Evolutionary conservation across 1,284 basidiomycete species (phyloP), one percentile per base, ranked within the genome.

Genomic region (Pseudozyma sp.): DNA sequence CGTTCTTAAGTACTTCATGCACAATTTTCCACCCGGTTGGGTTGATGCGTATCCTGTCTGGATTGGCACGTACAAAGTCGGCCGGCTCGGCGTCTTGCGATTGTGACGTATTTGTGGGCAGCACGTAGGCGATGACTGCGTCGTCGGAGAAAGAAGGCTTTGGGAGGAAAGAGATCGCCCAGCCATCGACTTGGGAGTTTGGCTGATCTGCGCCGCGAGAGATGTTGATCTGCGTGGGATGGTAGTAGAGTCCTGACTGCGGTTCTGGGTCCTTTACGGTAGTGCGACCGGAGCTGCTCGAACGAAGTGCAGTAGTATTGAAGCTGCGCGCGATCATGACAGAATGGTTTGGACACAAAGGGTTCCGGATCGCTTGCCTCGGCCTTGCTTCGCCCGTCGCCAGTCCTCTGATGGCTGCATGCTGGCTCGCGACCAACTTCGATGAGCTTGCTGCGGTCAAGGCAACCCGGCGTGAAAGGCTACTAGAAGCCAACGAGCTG

Each of bases 171-270:
- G 71, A 73, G 47, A 81, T 51, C 1, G 79, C 72, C 77, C 78
- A 81, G 3, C 42, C 64, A 17, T 72, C 62, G 16, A 67, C 50
- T 3, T 48, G 64, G 9, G 54, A 44, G 0, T 55, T 43, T 1
- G 59, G 46, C 30, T 67, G 13, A 13, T 48, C 54, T 8, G 54
- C 30, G 3, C 59, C 68, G 13, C 56, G 54, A 11, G 56, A 44
- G 48, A 68, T 60, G 48, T 55, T 61, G 56, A 75, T 71, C 37
- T 54, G 49, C 5, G 68, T 75, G 3, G 71, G 60, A 29, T 80
- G 78, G 53, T 80, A 80, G 59, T 70, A 78, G 8, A 80, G 76
- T 0, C 77, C 74, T 0, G 77, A 77, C 17, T 75, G 71, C 3
- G 47, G 53, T 37, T 77, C 74, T 4, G 68, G 71, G 34, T 76